phyloP scores from a whole-genome alignment of 106 monocot genomes.

The Allium sativum region DNA sequence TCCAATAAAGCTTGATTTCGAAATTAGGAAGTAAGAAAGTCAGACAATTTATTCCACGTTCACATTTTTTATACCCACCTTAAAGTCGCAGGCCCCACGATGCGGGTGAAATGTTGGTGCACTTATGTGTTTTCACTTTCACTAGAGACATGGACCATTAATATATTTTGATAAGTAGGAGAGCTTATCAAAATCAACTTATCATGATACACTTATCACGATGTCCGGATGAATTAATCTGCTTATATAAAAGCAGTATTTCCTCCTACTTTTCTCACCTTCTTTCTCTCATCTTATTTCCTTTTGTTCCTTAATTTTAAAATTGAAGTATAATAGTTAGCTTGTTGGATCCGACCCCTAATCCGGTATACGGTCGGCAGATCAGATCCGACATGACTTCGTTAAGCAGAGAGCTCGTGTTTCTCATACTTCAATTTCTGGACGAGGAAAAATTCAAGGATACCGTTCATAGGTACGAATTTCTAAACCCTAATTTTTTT shows the following conservation, averaged over 20 bases:
- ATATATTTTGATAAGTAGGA: background rate
- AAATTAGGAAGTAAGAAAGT: no score
- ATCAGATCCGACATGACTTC: constrained; percentile 10
- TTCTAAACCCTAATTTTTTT: constrained; percentile 7
- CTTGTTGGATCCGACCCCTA: constrained; percentile 5
- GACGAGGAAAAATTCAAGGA: constrained; percentile 27
- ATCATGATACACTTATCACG: background rate
- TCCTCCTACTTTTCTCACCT: background rate
- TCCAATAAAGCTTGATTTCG: no score
- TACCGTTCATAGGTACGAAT: constrained; percentile 24
- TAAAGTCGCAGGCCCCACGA: no score
- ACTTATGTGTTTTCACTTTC: no score
- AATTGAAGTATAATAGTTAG: background rate
- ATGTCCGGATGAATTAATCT: no score
- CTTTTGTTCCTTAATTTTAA: background rate
- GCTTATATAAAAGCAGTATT: no score
- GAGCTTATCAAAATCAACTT: background rate
- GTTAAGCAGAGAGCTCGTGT: constrained; percentile 15
- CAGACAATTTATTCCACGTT: no score
- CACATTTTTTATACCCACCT: no score
- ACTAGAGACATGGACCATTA: no score
- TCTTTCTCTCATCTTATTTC: background rate
- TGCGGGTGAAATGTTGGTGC: no score
- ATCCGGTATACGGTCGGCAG: background rate
- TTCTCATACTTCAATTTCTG: constrained; percentile 27